Percentiles rank a stretch among this genome's conserved stretches.
phyloP scores from a whole-genome alignment of 75 land plant genomes.

The Pinus taeda region DNA sequence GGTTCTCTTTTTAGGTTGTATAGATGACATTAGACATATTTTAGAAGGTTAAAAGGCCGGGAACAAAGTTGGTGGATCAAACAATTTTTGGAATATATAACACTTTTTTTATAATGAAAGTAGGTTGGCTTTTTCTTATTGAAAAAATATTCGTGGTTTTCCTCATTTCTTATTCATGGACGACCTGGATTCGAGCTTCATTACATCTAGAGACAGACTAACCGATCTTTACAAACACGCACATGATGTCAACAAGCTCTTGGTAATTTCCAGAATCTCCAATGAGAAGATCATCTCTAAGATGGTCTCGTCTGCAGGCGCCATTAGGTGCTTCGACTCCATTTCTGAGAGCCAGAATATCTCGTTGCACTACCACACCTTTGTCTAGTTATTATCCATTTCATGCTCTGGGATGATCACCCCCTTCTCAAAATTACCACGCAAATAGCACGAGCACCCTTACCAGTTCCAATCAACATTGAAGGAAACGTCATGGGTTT shows the following conservation, averaged over 20 bases:
- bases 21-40: no score
- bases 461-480: background rate
- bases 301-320: constrained; percentile 75
- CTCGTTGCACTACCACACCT: constrained; percentile 74
- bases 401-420: constrained; percentile 60
- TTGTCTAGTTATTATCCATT: constrained; percentile 53
- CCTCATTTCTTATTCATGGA: constrained; percentile 56
- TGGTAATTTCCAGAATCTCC: constrained; percentile 65
- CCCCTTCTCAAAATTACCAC: background rate
- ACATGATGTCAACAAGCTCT: constrained; percentile 35
- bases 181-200: constrained; percentile 35
- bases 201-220: constrained; percentile 71
- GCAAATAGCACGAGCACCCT: background rate
- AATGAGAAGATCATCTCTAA: constrained; percentile 84
- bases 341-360: constrained; percentile 82
- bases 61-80: no score
- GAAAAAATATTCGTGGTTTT: constrained; percentile 84
- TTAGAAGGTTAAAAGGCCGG: no score
- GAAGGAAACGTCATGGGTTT: no score
- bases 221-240: constrained; percentile 53
- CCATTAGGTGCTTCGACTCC: constrained; percentile 76
- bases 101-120: no score
- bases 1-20: no score
- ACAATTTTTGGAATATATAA: no score
- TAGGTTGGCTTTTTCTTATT: no score